Evolutionary conservation across 106 monocot species (phyloP).

Genomic region (Dioscorea alata): DNA sequence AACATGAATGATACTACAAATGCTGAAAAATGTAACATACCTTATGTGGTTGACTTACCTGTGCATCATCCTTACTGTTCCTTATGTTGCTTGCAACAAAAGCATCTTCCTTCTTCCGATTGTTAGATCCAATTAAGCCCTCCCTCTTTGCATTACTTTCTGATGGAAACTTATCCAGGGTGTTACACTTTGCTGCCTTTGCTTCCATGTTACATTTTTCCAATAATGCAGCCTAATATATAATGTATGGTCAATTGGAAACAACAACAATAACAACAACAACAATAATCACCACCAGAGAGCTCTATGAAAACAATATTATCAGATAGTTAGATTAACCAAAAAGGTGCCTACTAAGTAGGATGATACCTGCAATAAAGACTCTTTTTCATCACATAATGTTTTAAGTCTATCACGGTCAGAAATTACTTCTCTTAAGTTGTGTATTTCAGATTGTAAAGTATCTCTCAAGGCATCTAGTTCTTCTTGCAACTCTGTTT

Average conservation of each 20-base stretch:
- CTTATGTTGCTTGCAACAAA: background rate
- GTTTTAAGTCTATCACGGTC: slow-evolving; percentile 58
- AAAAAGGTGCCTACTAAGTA: background rate
- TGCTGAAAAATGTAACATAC: background rate
- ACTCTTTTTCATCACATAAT: slow-evolving; percentile 68
- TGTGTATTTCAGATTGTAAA: slow-evolving; percentile 60
- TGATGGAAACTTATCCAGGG: slow-evolving; percentile 14
- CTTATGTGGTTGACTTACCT: slow-evolving; percentile 23
- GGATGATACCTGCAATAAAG: slow-evolving; percentile 65
- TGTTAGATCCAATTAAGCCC: slow-evolving; percentile 6
- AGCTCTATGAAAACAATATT: too few species aligned
- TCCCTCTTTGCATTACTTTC: slow-evolving; percentile 19
- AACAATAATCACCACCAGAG: too few species aligned
- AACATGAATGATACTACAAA: too few species aligned
- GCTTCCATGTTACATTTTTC: slow-evolving; percentile 60
- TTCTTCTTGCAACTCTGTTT: slow-evolving; percentile 69
- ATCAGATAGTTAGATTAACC: too few species aligned
- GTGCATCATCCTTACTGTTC: slow-evolving; percentile 15
- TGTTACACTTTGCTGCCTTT: slow-evolving; percentile 26
- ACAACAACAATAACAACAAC: too few species aligned
- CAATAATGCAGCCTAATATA: slow-evolving; percentile 37
- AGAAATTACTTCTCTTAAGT: slow-evolving; percentile 32
- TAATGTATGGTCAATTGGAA: too few species aligned
- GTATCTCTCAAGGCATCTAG: slow-evolving; percentile 67
- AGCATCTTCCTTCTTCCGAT: slow-evolving; percentile 16